phyloP scores from a whole-genome alignment of 2,329 filamentous ascomycete species.

The Botrytis tulipae region DNA sequence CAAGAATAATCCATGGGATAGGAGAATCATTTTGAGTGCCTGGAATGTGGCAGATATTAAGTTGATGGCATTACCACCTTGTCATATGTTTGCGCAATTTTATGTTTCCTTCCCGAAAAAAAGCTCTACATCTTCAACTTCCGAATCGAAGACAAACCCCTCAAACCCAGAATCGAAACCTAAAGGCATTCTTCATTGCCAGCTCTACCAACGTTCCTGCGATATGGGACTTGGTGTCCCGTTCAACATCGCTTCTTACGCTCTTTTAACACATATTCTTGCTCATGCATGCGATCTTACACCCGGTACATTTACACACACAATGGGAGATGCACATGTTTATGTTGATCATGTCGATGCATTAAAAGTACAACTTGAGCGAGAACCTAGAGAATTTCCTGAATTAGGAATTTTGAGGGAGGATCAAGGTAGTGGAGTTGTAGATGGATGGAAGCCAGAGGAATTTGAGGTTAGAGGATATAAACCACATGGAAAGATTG shows the following conservation, averaged over 20 bases:
- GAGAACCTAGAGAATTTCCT: conserved; percentile 81
- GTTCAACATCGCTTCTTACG: conserved; percentile 97
- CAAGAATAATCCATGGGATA: conserved; percentile 78
- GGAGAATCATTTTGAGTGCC: conserved; percentile 83
- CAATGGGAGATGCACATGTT: conserved; percentile 97
- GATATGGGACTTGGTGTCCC: conserved; percentile 95
- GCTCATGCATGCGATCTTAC: conserved; percentile 81
- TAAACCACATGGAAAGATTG: conserved; percentile 84
- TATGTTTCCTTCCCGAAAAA: conserved; percentile 44
- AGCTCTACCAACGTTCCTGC: conserved; percentile 90
- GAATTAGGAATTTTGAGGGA: conserved; percentile 69
- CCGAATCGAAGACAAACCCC: background rate
- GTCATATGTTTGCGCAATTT: conserved; percentile 97
- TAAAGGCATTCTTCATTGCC: conserved; percentile 72
- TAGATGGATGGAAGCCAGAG: conserved; percentile 87
- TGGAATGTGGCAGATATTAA: conserved; percentile 89
- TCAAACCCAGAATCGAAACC: conserved; percentile 37
- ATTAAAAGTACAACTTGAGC: conserved; percentile 72
- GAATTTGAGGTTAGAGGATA: conserved; percentile 89
- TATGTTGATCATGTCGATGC: conserved; percentile 93
- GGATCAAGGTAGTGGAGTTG: conserved; percentile 57
- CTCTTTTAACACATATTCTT: conserved; percentile 91
- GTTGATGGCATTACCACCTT: conserved; percentile 90
- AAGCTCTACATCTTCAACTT: background rate
- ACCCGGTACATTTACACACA: conserved; percentile 85